These are phyloP conservation scores for Adenanthera pavonina DNA, from an alignment of 306 rosid genomes.

Conservation along the genomic window DNA sequence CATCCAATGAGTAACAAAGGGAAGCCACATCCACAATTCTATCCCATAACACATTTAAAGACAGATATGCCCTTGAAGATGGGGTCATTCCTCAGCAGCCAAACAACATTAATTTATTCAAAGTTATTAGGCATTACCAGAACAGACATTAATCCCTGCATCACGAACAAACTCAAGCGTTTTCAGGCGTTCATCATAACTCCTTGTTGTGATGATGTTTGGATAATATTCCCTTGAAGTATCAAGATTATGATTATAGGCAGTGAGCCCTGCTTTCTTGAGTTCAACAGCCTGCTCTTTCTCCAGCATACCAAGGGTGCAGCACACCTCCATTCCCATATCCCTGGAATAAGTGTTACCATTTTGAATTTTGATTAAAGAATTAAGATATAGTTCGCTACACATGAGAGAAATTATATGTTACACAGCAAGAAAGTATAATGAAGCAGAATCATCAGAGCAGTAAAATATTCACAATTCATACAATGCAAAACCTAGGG, in stretches of 20 bases:
- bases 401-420: conserved; percentile 14
- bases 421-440: not conserved
- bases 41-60: not conserved
- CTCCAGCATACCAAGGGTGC: conserved; percentile 98
- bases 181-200: conserved; percentile 88
- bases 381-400: not conserved
- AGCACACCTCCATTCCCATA: conserved; percentile 99
- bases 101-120: conserved; percentile 6
- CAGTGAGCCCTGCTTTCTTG: conserved; percentile 94
- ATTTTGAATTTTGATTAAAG: conserved; percentile 15
- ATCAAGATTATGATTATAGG: conserved; percentile 96
- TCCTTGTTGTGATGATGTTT: conserved; percentile 89
- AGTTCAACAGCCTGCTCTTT: conserved; percentile 89
- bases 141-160: conserved; percentile 96
- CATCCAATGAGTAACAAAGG: not conserved
- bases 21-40: not conserved
- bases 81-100: not conserved
- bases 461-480: not conserved
- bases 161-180: conserved; percentile 91
- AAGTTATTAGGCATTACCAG: conserved; percentile 60
- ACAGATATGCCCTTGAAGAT: not conserved
- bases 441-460: not conserved
- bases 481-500: not conserved
- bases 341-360: conserved; percentile 53
- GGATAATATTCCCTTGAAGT: conserved; percentile 98